phyloP scores from a whole-genome alignment of 257 asterid genomes.

The Eustoma russellianum region DNA sequence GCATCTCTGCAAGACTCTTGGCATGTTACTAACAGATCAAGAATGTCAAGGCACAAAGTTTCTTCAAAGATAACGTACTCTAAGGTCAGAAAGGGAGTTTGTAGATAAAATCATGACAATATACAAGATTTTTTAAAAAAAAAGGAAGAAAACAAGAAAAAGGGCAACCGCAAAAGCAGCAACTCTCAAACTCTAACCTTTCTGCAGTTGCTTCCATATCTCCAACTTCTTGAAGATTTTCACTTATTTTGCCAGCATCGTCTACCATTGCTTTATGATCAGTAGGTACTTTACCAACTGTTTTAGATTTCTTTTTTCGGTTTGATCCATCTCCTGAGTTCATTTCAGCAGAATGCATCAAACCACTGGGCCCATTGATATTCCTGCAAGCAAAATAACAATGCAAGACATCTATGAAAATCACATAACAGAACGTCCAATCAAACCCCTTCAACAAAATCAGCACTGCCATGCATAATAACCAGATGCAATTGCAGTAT shows the following conservation, averaged over 20 bases:
- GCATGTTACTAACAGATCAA: slow-evolving; percentile 3
- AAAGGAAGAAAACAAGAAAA: background rate
- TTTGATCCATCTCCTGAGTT: slow-evolving; percentile 25
- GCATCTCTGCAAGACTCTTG: slow-evolving; percentile 19
- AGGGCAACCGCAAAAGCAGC: background rate
- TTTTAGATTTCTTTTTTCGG: slow-evolving; percentile 44
- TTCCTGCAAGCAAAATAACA: slow-evolving; percentile 28
- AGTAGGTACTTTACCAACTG: slow-evolving; percentile 17
- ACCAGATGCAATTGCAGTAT: background rate
- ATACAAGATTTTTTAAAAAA: background rate
- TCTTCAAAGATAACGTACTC: background rate
- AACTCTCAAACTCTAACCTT: slow-evolving; percentile 30
- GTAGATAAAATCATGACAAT: no score
- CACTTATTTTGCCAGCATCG: slow-evolving; percentile 14
- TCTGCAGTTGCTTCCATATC: slow-evolving; percentile 21
- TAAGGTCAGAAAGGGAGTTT: background rate
- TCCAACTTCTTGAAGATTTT: slow-evolving; percentile 29
- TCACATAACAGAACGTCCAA: background rate
- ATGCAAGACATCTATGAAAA: background rate
- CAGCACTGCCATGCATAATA: background rate
- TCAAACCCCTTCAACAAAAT: background rate
- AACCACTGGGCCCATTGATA: slow-evolving; percentile 10
- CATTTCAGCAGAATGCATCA: slow-evolving; percentile 18
- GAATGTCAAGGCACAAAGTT: background rate
- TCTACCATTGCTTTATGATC: slow-evolving; percentile 13